Evolutionary conservation across 2,329 filamentous ascomycete species (phyloP), one percentile per base, ranked within the genome.

Genomic region (Calonectria honghensis): DNA sequence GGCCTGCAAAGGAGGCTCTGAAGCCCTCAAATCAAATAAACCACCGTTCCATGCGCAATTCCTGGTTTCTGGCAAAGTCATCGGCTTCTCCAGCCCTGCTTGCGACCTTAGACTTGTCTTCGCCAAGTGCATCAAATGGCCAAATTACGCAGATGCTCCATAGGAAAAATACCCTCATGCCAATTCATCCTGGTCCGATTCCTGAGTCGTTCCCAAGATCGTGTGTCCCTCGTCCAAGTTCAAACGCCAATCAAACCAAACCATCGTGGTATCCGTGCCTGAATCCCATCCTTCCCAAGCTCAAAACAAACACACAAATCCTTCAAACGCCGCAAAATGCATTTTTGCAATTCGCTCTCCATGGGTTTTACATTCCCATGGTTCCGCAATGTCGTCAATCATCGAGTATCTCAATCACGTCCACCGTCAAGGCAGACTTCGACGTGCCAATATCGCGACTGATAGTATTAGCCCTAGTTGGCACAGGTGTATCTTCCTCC

Each of bases 401-500:
- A 39, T 83, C 81, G 69, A 80, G 66, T 64, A 83, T 82, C 71
- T 82, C 82, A 63, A 83, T 82, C 14, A 83, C 69, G 9, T 65
- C 63, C 39, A 73, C 54, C 70, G 75, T 45, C 16, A 63, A 39
- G n/a, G 66, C 48, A 51, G 79, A 64, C 52, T 75, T 75, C 50
- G 73, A n/a, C 18, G 41, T 69, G 20, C 69, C 70, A 45, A n/a
- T 63, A 68, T 68, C 65, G 4, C 72, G 63, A 20, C 69, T 70
- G 29, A 31, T 51, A 45, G 59, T 52, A 18, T 39, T 54, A 2
- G 27, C 57, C 24, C 52, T 31, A 37, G 70, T 73, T 18, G 75
- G 75, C 18, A 37, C 73, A n/a, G 78, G 76, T 32, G 69, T 76
- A 50, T 80, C 80, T 41, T 80, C 80, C 9, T 82, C 79, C 3